Evolutionary conservation across 2,329 filamentous ascomycete species (phyloP).

Genomic region (Diaporthe batatas): DNA sequence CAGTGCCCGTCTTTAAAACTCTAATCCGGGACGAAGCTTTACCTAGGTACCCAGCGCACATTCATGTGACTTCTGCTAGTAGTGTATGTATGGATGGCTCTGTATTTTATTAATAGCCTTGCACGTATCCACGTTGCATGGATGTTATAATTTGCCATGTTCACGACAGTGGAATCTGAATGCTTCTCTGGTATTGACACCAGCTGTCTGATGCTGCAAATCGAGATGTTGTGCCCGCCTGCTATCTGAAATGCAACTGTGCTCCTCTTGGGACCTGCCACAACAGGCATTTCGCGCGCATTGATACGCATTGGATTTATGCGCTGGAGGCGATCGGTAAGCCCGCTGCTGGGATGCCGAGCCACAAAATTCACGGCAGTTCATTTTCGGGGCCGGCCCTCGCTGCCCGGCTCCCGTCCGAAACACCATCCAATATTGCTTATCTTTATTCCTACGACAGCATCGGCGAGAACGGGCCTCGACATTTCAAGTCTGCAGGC

Average conservation of each 20-base stretch:
- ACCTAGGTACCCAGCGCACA: background rate
- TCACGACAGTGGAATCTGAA: too few species aligned
- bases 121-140: background rate
- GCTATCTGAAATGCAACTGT: background rate
- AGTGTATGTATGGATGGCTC: too few species aligned
- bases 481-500: too few species aligned
- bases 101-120: background rate
- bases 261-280: background rate
- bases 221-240: background rate
- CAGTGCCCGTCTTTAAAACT: background rate
- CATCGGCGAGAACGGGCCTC: background rate
- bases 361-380: background rate
- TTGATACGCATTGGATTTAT: background rate
- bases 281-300: background rate
- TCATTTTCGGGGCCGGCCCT: background rate
- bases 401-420: background rate
- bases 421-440: slow-evolving; percentile 10
- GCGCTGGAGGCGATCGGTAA: background rate
- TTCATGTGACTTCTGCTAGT: background rate
- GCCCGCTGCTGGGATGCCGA: background rate
- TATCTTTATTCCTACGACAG: background rate
- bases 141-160: background rate
- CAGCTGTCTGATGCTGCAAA: background rate
- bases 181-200: background rate
- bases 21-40: slow-evolving; percentile 5